A percentile compares a stretch with the other conserved stretches of the same genome.
Evolutionary conservation across 2,329 filamentous ascomycete species (phyloP).

Genomic region (Falciphora oryzae): DNA sequence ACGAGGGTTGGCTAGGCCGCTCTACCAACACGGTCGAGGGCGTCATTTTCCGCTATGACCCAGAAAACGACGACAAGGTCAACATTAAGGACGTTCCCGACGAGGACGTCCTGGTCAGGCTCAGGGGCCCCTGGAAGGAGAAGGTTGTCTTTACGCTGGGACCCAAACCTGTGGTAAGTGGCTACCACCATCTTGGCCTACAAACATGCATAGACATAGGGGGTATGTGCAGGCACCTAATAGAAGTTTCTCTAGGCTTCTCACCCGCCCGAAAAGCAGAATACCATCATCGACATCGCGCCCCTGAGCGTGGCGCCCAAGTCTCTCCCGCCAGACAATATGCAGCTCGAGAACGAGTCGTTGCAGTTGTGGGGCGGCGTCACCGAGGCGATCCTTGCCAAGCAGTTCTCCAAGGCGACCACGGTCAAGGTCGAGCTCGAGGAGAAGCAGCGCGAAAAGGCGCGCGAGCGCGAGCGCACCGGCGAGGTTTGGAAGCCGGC

Average conservation of each 20-base stretch:
- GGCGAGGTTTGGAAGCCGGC: slow-evolving; percentile 73
- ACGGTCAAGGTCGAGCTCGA: slow-evolving; percentile 86
- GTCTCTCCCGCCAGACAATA: slow-evolving; percentile 66
- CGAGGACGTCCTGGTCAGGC: slow-evolving; percentile 72
- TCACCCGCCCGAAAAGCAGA: slow-evolving; percentile 53
- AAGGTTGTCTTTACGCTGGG: slow-evolving; percentile 57
- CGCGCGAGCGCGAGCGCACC: slow-evolving; percentile 67
- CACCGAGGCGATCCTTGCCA: slow-evolving; percentile 75
- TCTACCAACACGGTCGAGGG: slow-evolving; percentile 89
- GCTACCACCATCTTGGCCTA: not conserved
- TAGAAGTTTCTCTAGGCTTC: slow-evolving; percentile 29
- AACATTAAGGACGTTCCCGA: slow-evolving; percentile 83
- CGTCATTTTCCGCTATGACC: slow-evolving; percentile 84
- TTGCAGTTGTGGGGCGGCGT: slow-evolving; percentile 83
- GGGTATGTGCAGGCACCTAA: slow-evolving; percentile 2
- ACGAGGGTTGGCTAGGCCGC: slow-evolving; percentile 91
- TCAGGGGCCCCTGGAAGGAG: slow-evolving; percentile 83
- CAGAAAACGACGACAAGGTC: slow-evolving; percentile 73
- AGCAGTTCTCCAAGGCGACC: slow-evolving; percentile 81
- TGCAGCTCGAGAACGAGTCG: slow-evolving; percentile 85
- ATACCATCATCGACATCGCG: slow-evolving; percentile 79
- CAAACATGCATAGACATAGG: not conserved
- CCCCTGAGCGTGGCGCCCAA: slow-evolving; percentile 78
- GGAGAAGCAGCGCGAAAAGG: slow-evolving; percentile 80
- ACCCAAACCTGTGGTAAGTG: slow-evolving; percentile 55